phyloP scores from a whole-genome alignment of 208 protist genomes.

The Acanthamoeba triangularis region DNA sequence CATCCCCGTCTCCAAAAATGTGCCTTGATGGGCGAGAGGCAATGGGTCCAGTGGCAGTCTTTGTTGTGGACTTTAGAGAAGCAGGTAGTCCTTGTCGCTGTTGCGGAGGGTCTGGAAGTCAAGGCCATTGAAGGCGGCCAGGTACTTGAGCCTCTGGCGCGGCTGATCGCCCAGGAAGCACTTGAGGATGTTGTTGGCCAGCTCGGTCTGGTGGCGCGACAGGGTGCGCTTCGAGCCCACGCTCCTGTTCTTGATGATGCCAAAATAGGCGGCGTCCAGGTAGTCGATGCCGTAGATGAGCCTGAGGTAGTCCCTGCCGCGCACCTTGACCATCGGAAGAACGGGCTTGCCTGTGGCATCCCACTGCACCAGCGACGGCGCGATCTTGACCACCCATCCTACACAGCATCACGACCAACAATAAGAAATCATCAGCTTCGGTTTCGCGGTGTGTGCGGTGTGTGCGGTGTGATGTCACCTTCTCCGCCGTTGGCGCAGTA shows the following conservation, averaged over 20 bases:
- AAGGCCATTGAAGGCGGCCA: conserved; percentile 43
- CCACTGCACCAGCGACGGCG: neutral
- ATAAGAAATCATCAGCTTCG: no score
- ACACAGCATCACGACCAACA: no score
- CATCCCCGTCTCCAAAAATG: no score
- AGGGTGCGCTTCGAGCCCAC: conserved; percentile 28
- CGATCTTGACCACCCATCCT: conserved; percentile 40
- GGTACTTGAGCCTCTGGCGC: conserved; percentile 36
- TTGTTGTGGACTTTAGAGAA: neutral
- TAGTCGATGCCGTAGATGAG: conserved; percentile 61
- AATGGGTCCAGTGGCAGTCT: no score
- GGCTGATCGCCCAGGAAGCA: conserved; percentile 3
- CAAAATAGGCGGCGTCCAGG: neutral
- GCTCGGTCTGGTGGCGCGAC: conserved; percentile 6
- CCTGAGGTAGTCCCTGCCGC: conserved; percentile 47
- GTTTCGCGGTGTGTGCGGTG: no score
- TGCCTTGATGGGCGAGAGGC: no score
- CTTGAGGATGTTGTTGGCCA: conserved; percentile 35
- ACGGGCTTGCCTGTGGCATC: neutral
- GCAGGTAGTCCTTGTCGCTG: conserved; percentile 57
- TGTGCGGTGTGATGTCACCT: neutral
- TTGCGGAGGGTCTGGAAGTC: conserved; percentile 38
- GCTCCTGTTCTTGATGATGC: conserved; percentile 50
- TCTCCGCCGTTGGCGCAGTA: neutral
- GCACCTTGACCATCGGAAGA: conserved; percentile 50